Evolutionary conservation across 2,329 filamentous ascomycete genomes (phyloP), one percentile per base, ranked within the genome.

Genomic region (Botrytis elliptica): DNA sequence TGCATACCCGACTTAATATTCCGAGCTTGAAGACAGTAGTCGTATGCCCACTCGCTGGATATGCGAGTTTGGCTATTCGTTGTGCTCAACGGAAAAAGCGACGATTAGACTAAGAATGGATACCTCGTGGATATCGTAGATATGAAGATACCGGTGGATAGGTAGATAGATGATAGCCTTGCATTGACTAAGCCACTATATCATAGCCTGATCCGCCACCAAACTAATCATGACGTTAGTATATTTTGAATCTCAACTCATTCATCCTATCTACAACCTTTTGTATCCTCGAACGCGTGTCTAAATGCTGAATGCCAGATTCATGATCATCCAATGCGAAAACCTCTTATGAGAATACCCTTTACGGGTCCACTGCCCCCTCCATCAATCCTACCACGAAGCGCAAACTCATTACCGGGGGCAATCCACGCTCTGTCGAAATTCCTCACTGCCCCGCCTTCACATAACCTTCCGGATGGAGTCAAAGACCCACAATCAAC

Each of bases 331-430:
- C 74, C 76, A 79, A 91, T 92, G 90, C 87, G 87, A 83, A 92
- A 89, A 83, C 88, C 91, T 79, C 88, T 94, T 74, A 91, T 97
- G 85, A 91, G 94, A 78, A 97, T 98, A 79, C 95, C 95, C 74
- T 98, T 95, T 82, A 97, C 94, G 80, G 90, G 93, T 77, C 91
- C 93, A 60, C 87, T 98, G 72, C 90, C 95, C 38, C 85, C 91
- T 40, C 92, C 95, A 4, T 88, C 87, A 70, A 90, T 96, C 81
- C 87, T 94, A 75, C 96, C 96, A 6, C 83, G 86, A 66, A 89
- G 88, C 75, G 95, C 95, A 68, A 86, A 85, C 65, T 92, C 92
- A 2, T 81, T 92, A 57, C 82, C 88, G 9, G 93, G 93, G 40
- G 95, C 95, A 72, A 87, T 97, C 75, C 87, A 90, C 46, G 94